Evolutionary conservation across 306 rosid genomes (phyloP), one percentile per base, ranked within the genome.

Genomic region (Benincasa hispida): DNA sequence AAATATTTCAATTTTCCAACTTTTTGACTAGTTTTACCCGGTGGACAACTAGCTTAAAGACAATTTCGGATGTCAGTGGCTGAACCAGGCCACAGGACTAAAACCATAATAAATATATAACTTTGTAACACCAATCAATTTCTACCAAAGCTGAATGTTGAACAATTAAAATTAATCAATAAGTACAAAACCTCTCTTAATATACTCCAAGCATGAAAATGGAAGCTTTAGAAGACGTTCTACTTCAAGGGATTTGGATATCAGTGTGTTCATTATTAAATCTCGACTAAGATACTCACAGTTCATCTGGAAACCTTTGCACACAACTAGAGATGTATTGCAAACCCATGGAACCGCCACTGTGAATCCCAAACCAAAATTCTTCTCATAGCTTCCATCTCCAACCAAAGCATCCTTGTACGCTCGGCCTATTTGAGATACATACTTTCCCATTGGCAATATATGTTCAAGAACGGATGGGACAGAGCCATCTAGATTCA

Each of bases 311-410:
- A 81, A 85, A 48, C 96, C 95, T 87, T 92, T 89, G 82, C 93
- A 90, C 53, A 90, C 96, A 82, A 91, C 92, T 55, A 94, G 80
- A 75, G 98, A 86, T 12, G 94, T 81, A 83, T 94, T 94, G 82
- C 90, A 89, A 67, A 90, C 90, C 97, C 98, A 94, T 10, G 96
- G 98, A 81, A 84, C 96, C 7, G 88, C 81, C 81, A 94, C 93
- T 19, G 92, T 88, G 81, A 84, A 94, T 70, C 93, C 97, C 84
- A 91, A 78, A 57, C 96, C 92, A 48, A 82, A 84, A 75, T n/a
- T 75, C 76, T 84, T 72, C 81, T 45, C 82, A 5, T 35, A 35
- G 6, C 39, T 35, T 35, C 7, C 39, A 62, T 72, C 77, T 81
- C 85, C 87, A 37, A 80, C 76, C 76, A 94, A 83, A 79, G 83